Evolutionary conservation across 1,284 basidiomycete genomes (phyloP).

Genomic region (Wolfiporia cocos): DNA sequence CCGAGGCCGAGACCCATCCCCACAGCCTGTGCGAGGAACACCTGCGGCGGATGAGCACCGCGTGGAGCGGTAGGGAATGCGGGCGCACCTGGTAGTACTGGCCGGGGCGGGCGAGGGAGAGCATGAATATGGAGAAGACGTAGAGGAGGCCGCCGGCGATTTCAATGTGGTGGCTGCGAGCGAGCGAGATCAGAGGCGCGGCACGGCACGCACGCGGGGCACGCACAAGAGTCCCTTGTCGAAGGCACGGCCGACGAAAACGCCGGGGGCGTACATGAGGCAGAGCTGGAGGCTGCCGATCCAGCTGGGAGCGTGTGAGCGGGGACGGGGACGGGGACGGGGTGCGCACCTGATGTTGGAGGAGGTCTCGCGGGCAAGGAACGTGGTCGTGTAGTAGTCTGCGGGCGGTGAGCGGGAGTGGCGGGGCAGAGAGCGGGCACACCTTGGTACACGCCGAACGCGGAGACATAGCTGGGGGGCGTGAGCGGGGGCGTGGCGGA

Average conservation of each 20-base stretch:
- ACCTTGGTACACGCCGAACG: slow-evolving; percentile 44
- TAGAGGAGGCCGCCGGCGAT: slow-evolving; percentile 25
- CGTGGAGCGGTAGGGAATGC: background rate
- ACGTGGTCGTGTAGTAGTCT: slow-evolving; percentile 12
- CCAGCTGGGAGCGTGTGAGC: slow-evolving; percentile 30
- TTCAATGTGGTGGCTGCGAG: slow-evolving; percentile 19
- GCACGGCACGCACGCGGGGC: no score
- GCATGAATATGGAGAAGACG: slow-evolving; percentile 29
- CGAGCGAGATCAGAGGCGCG: background rate
- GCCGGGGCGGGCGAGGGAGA: slow-evolving; percentile 23
- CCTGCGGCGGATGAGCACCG: slow-evolving; percentile 21
- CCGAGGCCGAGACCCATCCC: slow-evolving; percentile 47
- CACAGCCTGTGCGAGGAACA: slow-evolving; percentile 45
- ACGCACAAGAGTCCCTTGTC: slow-evolving; percentile 32
- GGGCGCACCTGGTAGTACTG: slow-evolving; percentile 26
- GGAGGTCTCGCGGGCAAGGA: slow-evolving; percentile 17
- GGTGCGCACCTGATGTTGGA: slow-evolving; percentile 28
- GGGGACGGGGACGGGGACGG: slow-evolving; percentile 12
- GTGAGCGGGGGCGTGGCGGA: slow-evolving; percentile 20
- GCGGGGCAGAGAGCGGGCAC: background rate
- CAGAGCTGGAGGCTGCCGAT: slow-evolving; percentile 35
- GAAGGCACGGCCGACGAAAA: slow-evolving; percentile 27
- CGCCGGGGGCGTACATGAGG: slow-evolving; percentile 27
- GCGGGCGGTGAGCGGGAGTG: background rate
- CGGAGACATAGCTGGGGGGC: slow-evolving; percentile 33